Evolutionary conservation across 371 early-diverging fungal genomes (phyloP).

Genomic region (Rhizopus stolonifer): DNA sequence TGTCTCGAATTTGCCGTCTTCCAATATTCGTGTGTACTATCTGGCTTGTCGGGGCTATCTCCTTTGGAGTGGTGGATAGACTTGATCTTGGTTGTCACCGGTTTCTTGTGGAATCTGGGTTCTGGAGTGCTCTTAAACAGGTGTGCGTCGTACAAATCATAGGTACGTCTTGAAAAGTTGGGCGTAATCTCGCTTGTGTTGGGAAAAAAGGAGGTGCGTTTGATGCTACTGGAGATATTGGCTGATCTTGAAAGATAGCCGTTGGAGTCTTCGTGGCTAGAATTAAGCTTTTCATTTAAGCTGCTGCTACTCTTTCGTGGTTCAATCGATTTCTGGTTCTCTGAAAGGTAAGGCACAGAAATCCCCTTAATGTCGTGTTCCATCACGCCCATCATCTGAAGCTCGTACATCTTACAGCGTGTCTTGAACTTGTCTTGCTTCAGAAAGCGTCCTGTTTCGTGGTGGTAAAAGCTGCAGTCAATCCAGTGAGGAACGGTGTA

Average conservation of each 20-base stretch:
- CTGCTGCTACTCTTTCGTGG: slow-evolving; percentile 42
- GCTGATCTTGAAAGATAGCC: slow-evolving; percentile 46
- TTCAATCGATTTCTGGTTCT: slow-evolving; percentile 9
- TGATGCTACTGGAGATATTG: slow-evolving; percentile 23
- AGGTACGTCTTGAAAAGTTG: slow-evolving; percentile 10
- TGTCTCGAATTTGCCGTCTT: slow-evolving; percentile 11
- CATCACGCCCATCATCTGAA: slow-evolving; percentile 82
- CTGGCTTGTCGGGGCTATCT: slow-evolving; percentile 33
- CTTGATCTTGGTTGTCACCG: slow-evolving; percentile 15
- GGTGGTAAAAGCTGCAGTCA: slow-evolving; percentile 85
- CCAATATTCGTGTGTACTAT: slow-evolving; percentile 12
- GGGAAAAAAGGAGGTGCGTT: slow-evolving; percentile 14
- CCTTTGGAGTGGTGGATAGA: slow-evolving; percentile 21
- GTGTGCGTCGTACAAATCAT: slow-evolving; percentile 57
- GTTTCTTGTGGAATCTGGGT: slow-evolving; percentile 38
- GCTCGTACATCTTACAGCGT: slow-evolving; percentile 81
- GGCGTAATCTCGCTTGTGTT: slow-evolving; percentile 13
- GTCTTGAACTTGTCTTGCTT: slow-evolving; percentile 61
- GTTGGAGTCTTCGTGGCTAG: slow-evolving; percentile 19
- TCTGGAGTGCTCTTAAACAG: slow-evolving; percentile 47
- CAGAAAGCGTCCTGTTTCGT: slow-evolving; percentile 48
- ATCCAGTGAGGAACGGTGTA: slow-evolving; percentile 92
- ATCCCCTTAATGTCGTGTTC: slow-evolving; percentile 64
- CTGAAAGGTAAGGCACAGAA: slow-evolving; percentile 56
- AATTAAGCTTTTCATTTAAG: slow-evolving; percentile 29